Conservation (phyloP, 2,329 filamentous ascomycete genomes). For the Amauroascus niger region DNA sequence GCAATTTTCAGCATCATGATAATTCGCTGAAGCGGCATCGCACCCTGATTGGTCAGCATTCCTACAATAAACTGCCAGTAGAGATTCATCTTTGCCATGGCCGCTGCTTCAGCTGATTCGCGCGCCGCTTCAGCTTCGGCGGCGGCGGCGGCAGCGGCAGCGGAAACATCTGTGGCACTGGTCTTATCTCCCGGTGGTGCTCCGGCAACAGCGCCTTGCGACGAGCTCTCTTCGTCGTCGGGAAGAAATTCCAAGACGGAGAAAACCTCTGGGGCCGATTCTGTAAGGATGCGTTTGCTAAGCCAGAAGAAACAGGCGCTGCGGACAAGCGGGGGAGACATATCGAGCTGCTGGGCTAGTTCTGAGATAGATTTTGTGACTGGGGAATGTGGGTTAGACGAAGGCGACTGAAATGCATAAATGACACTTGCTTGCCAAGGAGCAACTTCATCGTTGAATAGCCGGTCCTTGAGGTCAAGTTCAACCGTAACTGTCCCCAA, state of each 20-base stretch:
- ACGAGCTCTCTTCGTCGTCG: slow-evolving; percentile 21
- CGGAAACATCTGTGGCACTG: neutral
- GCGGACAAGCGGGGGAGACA: slow-evolving; percentile 49
- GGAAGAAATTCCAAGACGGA: slow-evolving; percentile 48
- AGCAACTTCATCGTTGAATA: slow-evolving; percentile 58
- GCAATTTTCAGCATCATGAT: slow-evolving; percentile 93
- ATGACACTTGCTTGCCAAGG: slow-evolving; percentile 85
- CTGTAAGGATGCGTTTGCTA: slow-evolving; percentile 45
- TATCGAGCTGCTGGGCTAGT: slow-evolving; percentile 43
- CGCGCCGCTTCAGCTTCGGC: slow-evolving; percentile 36
- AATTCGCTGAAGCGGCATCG: slow-evolving; percentile 73
- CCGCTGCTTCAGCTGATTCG: slow-evolving; percentile 46
- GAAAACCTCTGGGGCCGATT: slow-evolving; percentile 44
- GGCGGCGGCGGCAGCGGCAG: slow-evolving; percentile 29
- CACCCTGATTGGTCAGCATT: slow-evolving; percentile 87
- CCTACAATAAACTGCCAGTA: slow-evolving; percentile 90
- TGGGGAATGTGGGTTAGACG: slow-evolving; percentile 19
- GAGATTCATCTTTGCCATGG: slow-evolving; percentile 59
- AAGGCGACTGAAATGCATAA: slow-evolving; percentile 58
- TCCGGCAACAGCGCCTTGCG: slow-evolving; percentile 1
- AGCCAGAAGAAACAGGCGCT: slow-evolving; percentile 55
- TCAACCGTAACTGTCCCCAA: slow-evolving; percentile 71
- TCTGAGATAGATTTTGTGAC: slow-evolving; percentile 35
- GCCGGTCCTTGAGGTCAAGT: slow-evolving; percentile 72
- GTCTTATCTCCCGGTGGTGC: slow-evolving; percentile 1